phyloP scores from a whole-genome alignment of 2,329 filamentous ascomycete species.

The Trichoderma afroharzianum region DNA sequence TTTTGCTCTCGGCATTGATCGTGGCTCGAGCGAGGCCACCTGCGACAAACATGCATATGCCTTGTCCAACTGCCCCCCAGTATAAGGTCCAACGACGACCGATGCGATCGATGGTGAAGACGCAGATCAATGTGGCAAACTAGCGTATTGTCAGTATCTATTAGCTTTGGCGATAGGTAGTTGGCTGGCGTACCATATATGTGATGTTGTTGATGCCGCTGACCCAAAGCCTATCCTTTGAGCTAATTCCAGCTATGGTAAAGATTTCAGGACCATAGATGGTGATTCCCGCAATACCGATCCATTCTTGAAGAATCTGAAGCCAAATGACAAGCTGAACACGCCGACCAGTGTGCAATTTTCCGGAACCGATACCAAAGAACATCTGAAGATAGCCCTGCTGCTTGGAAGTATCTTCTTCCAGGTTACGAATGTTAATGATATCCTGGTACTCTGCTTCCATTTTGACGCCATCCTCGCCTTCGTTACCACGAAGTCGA shows the following conservation, averaged over 20 bases:
- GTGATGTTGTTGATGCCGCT: slow-evolving; percentile 51
- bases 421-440: slow-evolving; percentile 57
- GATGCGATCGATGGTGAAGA: slow-evolving; percentile 67
- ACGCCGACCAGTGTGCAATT: slow-evolving; percentile 63
- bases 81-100: slow-evolving; percentile 67
- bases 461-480: slow-evolving; percentile 49
- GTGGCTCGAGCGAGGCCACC: slow-evolving; percentile 57
- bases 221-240: slow-evolving; percentile 60
- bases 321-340: slow-evolving; percentile 70
- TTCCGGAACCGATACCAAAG: slow-evolving; percentile 61
- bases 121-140: slow-evolving; percentile 63
- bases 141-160: neutral
- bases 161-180: neutral
- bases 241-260: slow-evolving; percentile 61
- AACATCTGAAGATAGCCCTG: slow-evolving; percentile 64
- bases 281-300: slow-evolving; percentile 66
- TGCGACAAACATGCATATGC: slow-evolving; percentile 64
- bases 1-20: slow-evolving; percentile 40
- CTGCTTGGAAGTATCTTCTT: slow-evolving; percentile 55
- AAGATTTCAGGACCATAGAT: slow-evolving; percentile 59
- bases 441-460: slow-evolving; percentile 68
- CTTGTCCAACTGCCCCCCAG: slow-evolving; percentile 63
- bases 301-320: slow-evolving; percentile 68
- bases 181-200: slow-evolving; percentile 38
- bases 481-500: slow-evolving; percentile 58